phyloP scores from a whole-genome alignment of 148 eudicot genomes.

The Gaultheria prostrata region DNA sequence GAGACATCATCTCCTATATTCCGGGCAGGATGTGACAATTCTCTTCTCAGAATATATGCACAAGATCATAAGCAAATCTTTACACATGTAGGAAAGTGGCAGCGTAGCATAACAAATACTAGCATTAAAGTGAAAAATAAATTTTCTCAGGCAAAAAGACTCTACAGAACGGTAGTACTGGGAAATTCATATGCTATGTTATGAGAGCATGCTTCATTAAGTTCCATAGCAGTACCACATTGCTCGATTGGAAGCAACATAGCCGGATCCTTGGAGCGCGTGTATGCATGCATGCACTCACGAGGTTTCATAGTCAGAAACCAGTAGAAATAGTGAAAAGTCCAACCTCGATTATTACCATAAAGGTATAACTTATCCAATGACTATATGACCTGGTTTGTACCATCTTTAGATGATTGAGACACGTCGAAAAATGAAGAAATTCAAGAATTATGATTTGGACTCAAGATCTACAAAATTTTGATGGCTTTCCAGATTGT shows the following conservation, averaged over 20 bases:
- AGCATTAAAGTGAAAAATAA: background rate
- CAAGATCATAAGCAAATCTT: slow-evolving; percentile 93
- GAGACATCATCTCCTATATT: background rate
- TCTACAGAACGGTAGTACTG: background rate
- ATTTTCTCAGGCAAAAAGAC: background rate
- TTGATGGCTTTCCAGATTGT: background rate
- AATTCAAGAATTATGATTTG: background rate
- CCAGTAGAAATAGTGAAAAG: background rate
- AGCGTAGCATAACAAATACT: background rate
- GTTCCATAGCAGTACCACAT: background rate
- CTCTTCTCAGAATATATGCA: slow-evolving; percentile 71
- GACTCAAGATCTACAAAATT: background rate
- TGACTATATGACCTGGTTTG: background rate
- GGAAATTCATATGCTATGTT: background rate
- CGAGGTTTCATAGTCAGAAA: background rate
- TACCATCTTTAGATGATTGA: background rate
- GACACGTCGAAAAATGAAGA: background rate
- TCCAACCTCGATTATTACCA: background rate
- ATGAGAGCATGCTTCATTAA: background rate
- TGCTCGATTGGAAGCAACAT: background rate
- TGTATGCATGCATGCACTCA: no score
- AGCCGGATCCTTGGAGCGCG: background rate
- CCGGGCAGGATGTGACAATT: background rate
- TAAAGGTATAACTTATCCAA: background rate
- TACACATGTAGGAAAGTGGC: slow-evolving; percentile 44